A percentile compares a stretch with the other conserved stretches of the same genome.
These are phyloP conservation scores for Brasenia schreberi DNA, from an alignment of 164 flowering plant genomes.

Conservation along the genomic window DNA sequence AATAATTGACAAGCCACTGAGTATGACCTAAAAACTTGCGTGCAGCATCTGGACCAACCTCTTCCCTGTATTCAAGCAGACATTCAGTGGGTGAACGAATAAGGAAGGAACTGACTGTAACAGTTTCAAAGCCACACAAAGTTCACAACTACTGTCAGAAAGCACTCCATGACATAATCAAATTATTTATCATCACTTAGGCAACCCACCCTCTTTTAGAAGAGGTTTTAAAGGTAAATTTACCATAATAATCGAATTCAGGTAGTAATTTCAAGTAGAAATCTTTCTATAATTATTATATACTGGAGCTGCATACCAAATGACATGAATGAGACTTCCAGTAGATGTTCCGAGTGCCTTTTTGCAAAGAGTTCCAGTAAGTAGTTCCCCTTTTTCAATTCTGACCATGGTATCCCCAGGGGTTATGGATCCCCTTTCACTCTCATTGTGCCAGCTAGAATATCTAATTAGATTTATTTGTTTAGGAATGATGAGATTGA, in stretches of 20 bases:
- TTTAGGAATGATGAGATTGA: conserved; percentile 91
- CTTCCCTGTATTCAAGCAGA: conserved; percentile 55
- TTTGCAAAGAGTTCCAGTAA: conserved; percentile 91
- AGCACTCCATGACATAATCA: background rate
- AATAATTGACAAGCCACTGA: conserved; percentile 98
- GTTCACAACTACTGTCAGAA: no score
- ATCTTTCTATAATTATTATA: no score
- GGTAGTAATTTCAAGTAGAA: no score
- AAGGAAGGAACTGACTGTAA: background rate
- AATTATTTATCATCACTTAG: background rate
- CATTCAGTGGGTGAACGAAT: background rate
- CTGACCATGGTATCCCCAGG: conserved; percentile 93
- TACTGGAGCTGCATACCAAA: conserved; percentile 41
- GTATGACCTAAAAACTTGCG: conserved; percentile 97
- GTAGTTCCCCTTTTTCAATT: conserved; percentile 87
- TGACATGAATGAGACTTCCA: conserved; percentile 98
- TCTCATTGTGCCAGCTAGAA: conserved; percentile 89
- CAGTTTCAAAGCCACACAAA: no score
- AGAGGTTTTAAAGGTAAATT: background rate
- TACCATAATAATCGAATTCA: no score
- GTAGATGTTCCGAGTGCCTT: conserved; percentile 88
- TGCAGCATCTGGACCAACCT: conserved; percentile 99
- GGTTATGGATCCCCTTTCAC: conserved; percentile 66
- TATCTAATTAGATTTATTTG: conserved; percentile 84
- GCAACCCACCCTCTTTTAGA: background rate